These are phyloP conservation scores for Monilinia vaccinii-corymbosi DNA, from an alignment of 2,329 filamentous ascomycete species.

Conservation along the genomic window DNA sequence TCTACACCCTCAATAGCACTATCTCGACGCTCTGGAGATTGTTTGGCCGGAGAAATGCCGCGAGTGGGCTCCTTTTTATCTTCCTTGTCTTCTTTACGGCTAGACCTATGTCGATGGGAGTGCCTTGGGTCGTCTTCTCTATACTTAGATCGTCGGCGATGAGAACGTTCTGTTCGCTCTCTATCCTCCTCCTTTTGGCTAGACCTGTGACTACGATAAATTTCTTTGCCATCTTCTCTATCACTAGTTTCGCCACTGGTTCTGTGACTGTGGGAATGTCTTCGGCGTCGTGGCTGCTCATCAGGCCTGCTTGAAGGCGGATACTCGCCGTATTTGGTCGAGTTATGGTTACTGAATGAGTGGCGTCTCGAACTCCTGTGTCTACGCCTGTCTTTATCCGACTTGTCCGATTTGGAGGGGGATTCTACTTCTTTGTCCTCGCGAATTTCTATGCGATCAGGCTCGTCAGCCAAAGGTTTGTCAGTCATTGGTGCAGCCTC, in stretches of 20 bases:
- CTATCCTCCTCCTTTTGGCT: background rate
- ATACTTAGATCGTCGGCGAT: background rate
- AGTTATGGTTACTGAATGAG: constrained; percentile 6
- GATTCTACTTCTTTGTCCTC: background rate
- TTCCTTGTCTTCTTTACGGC: background rate
- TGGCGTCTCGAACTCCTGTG: constrained; percentile 7
- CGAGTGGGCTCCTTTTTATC: background rate
- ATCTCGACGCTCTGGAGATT: constrained; percentile 20
- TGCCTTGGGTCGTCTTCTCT: background rate
- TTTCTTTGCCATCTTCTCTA: constrained; percentile 1
- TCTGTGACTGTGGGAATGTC: constrained; percentile 8
- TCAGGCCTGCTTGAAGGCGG: constrained; percentile 6
- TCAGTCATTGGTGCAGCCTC: background rate
- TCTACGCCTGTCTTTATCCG: constrained; percentile 2
- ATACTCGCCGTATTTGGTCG: constrained; percentile 1
- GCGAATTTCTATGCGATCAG: background rate
- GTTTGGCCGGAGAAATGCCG: constrained; percentile 7
- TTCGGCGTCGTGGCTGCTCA: constrained; percentile 3
- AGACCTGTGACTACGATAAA: background rate
- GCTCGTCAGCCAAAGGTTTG: background rate
- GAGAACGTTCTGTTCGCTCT: background rate
- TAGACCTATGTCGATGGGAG: background rate
- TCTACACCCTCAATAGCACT: constrained; percentile 25
- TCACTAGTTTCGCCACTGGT: background rate
- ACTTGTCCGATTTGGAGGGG: background rate